These are phyloP conservation scores for Suillus occidentalis DNA, from an alignment of 768 basidiomycete genomes.

Conservation along the genomic window DNA sequence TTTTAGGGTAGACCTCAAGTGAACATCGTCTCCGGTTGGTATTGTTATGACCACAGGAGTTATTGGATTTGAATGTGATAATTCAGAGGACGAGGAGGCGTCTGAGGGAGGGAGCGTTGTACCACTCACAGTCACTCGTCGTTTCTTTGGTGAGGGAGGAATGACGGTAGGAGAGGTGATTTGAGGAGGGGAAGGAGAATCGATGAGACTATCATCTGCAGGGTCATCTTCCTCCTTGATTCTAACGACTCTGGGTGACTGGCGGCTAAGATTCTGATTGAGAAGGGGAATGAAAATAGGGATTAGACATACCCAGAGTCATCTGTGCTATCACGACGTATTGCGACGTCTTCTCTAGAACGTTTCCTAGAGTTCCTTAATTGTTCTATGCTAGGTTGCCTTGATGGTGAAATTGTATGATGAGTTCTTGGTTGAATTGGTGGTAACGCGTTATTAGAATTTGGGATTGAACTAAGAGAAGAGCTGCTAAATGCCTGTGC, in stretches of 20 bases:
- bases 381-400: constrained; percentile 34
- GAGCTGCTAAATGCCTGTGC: constrained; percentile 69
- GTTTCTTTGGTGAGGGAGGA: constrained; percentile 53
- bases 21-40: constrained; percentile 56
- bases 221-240: constrained; percentile 68
- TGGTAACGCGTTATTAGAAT: constrained; percentile 58
- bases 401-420: constrained; percentile 38
- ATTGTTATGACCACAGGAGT: constrained; percentile 69
- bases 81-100: constrained; percentile 37
- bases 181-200: constrained; percentile 36
- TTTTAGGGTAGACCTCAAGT: constrained; percentile 60
- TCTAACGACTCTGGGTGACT: constrained; percentile 45
- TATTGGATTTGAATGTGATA: constrained; percentile 53
- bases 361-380: constrained; percentile 40
- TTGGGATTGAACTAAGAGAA: constrained; percentile 50
- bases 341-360: constrained; percentile 37
- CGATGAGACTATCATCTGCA: constrained; percentile 37
- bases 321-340: constrained; percentile 36
- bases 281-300: constrained; percentile 16
- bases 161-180: constrained; percentile 36
- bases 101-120: constrained; percentile 51
- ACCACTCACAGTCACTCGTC: constrained; percentile 72
- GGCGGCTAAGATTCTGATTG: constrained; percentile 33
- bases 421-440: constrained; percentile 53
- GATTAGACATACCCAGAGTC: constrained; percentile 47